These are phyloP conservation scores for Debaryomyces nepalensis DNA, from an alignment of 1,139 yeast species.

Conservation along the genomic window DNA sequence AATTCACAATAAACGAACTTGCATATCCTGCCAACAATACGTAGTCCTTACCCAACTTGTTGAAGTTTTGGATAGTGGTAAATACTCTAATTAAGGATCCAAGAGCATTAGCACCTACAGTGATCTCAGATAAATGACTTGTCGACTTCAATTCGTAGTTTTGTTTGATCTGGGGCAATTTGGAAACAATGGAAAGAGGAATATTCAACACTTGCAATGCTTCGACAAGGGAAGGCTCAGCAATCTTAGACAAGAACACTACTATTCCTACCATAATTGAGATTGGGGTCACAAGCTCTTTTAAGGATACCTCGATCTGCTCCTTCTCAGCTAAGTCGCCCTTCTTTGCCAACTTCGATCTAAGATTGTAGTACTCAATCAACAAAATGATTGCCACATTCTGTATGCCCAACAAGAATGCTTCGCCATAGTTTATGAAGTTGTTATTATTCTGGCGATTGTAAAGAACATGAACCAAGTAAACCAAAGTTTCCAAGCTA, in stretches of 20 bases:
- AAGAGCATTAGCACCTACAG: constrained; percentile 57
- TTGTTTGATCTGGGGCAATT: constrained; percentile 58
- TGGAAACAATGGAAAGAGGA: constrained; percentile 57
- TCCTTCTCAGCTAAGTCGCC: constrained; percentile 24
- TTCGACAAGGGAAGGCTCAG: constrained; percentile 36
- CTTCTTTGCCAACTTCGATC: constrained; percentile 22
- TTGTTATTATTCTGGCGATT: constrained; percentile 41
- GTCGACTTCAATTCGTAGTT: constrained; percentile 56
- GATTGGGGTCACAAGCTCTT: constrained; percentile 32
- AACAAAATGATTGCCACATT: constrained; percentile 43
- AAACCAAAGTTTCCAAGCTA: constrained; percentile 43
- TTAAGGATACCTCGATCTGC: constrained; percentile 24
- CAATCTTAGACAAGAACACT: constrained; percentile 36
- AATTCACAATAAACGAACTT: constrained; percentile 39
- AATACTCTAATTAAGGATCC: constrained; percentile 63
- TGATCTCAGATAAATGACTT: constrained; percentile 55
- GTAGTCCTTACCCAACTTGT: constrained; percentile 31
- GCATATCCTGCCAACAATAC: constrained; percentile 42
- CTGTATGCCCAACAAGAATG: constrained; percentile 46
- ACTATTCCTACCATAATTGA: constrained; percentile 33
- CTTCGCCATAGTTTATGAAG: constrained; percentile 50
- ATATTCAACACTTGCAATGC: constrained; percentile 54
- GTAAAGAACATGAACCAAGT: constrained; percentile 47
- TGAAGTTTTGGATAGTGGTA: constrained; percentile 51
- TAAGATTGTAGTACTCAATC: constrained; percentile 40